phyloP scores from a whole-genome alignment of 2,329 filamentous ascomycete species.

The Nothophaeocryptopus gaeumannii region DNA sequence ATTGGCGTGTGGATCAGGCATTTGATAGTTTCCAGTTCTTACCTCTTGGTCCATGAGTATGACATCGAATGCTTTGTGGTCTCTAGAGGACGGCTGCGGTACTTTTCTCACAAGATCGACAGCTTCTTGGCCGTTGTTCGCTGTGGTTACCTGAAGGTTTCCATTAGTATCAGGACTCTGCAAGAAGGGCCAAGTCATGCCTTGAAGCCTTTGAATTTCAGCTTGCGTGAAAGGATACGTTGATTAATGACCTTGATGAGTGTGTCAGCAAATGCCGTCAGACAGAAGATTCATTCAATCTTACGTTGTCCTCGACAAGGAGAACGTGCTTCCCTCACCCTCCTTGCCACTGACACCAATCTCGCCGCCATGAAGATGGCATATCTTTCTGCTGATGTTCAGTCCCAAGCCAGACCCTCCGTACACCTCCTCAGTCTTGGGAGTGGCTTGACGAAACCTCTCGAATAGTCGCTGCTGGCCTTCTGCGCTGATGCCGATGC shows the following conservation, averaged over 20 bases:
- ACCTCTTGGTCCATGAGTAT: conserved; percentile 35
- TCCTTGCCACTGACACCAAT: conserved; percentile 43
- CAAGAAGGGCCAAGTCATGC: too few relatives aligned
- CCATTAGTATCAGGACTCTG: too few relatives aligned
- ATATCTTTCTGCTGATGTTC: conserved; percentile 47
- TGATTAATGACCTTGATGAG: conserved; percentile 33
- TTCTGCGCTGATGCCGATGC: conserved; percentile 42
- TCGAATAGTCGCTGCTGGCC: conserved; percentile 44
- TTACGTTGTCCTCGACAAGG: conserved; percentile 29
- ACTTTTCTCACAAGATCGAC: conserved; percentile 26
- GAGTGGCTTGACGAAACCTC: conserved; percentile 39
- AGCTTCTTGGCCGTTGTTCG: conserved; percentile 35
- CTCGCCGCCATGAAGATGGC: conserved; percentile 44
- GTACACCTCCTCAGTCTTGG: conserved; percentile 38
- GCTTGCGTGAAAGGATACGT: conserved; percentile 30
- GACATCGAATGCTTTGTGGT: conserved; percentile 27
- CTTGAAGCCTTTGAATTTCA: conserved; percentile 22
- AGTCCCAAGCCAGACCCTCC: conserved; percentile 46
- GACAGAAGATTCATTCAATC: too few relatives aligned
- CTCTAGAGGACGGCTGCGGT: conserved; percentile 16
- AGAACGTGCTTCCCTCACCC: conserved; percentile 41
- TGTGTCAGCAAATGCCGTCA: too few relatives aligned
- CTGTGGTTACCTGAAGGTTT: conserved; percentile 31
- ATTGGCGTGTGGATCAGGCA: not conserved
- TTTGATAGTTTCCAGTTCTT: not conserved